Base-by-base conservation (phyloP, 169 alveolate genomes). In the Babesia microti region DNA sequence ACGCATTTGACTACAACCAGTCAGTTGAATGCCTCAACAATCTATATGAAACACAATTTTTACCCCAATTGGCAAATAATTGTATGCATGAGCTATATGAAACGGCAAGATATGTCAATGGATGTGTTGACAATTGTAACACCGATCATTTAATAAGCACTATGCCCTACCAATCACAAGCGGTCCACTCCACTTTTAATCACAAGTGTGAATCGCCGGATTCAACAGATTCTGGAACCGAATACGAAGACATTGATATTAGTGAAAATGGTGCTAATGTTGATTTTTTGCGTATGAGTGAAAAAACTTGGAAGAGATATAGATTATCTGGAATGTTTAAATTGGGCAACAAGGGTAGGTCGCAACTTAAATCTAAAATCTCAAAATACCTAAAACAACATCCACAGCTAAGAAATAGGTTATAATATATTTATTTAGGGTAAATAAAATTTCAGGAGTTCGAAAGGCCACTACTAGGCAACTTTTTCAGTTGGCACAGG, bases 321-420 rank as follows among this genome's bases (percentile, higher is more conserved):
- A 46, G 68, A 26, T 48, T 59, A 23, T 48, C 74, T 5, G 74
- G 74, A 0, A 41, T 61, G 74, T 61, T 61, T 40, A 61, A 61
- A 53, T 35, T 61, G 23, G 74, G 74, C 19, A 61, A 61, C 59
- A 61, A 61, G 36, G 74, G 74, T 1, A 6, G 74, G n/a, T 67
- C 74, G 5, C 17, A 52, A n/a, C 68, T 61, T 19, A 61, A 61
- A 36, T 61, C 74, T 9, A 61, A 61, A 54, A 61, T 61, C 3
- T 61, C 74, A n/a, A 61, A 61, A 21, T 52, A 61, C 29, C 57
- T 61, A 33, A 61, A 61, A 46, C 12, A 52, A 54, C 32, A 61
- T 44, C 74, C 74, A 5, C 46, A 61, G 23, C 44, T 61, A 14
- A 41, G 74, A 11, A 51, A 52, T 46, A 54, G 68, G 59, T 48